phyloP scores from a whole-genome alignment of 2,329 filamentous ascomycete genomes.

The Xylaria sp. region DNA sequence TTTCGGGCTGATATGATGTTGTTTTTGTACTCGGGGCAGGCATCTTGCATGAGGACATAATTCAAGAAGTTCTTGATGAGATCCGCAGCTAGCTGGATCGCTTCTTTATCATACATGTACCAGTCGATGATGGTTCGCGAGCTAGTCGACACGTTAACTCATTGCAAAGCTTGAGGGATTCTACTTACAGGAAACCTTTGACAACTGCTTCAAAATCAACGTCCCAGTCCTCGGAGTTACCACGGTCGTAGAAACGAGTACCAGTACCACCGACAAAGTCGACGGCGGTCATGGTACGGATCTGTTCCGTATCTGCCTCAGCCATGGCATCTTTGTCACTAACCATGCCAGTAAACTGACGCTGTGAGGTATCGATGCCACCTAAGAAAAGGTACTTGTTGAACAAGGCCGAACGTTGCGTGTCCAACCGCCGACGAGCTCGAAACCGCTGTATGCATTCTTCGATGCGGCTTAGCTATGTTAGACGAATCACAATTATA shows the following conservation, averaged over 20 bases:
- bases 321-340: conserved; percentile 61
- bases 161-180: conserved; percentile 6
- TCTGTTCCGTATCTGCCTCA: conserved; percentile 69
- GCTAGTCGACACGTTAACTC: conserved; percentile 48
- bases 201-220: conserved; percentile 84
- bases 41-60: conserved; percentile 84
- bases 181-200: conserved; percentile 78
- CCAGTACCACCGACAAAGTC: conserved; percentile 64
- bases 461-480: conserved; percentile 74
- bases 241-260: conserved; percentile 61
- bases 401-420: conserved; percentile 72
- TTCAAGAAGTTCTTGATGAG: conserved; percentile 88
- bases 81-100: conserved; percentile 69
- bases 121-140: conserved; percentile 66
- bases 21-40: conserved; percentile 80
- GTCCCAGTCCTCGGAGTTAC: conserved; percentile 67
- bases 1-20: conserved; percentile 73
- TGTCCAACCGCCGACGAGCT: conserved; percentile 77
- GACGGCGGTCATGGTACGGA: conserved; percentile 70
- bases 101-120: conserved; percentile 63
- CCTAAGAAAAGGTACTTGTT: conserved; percentile 84
- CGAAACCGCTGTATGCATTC: conserved; percentile 85
- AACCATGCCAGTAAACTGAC: conserved; percentile 70
- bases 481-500: conserved; percentile 13
- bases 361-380: conserved; percentile 71